phyloP scores from a whole-genome alignment of 1,284 basidiomycete genomes.

The Moesziomyces parantarcticus region DNA sequence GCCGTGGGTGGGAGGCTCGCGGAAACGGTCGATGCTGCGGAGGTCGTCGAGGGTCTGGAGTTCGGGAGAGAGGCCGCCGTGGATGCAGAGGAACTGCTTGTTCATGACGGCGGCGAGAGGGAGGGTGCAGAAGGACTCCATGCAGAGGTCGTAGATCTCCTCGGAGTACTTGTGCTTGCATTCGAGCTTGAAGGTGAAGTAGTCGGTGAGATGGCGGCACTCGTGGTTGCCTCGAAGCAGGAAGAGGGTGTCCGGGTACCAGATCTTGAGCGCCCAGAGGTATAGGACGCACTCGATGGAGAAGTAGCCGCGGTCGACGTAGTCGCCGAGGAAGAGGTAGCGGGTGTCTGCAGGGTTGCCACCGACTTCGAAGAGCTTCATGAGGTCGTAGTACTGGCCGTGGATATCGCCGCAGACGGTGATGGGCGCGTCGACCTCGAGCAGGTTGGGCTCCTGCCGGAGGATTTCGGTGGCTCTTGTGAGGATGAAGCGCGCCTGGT shows the following conservation, averaged over 20 bases:
- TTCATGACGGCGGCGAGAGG: slow-evolving; percentile 95
- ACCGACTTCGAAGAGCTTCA: slow-evolving; percentile 68
- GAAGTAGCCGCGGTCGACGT: slow-evolving; percentile 67
- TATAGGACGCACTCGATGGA: slow-evolving; percentile 68
- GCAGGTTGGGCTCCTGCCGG: slow-evolving; percentile 84
- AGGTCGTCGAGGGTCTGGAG: slow-evolving; percentile 90
- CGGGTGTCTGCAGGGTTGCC: slow-evolving; percentile 67
- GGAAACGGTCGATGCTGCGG: slow-evolving; percentile 89
- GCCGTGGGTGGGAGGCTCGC: slow-evolving; percentile 91
- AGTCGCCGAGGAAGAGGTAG: slow-evolving; percentile 67
- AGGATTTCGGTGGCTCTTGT: slow-evolving; percentile 80
- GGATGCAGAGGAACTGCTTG: slow-evolving; percentile 96
- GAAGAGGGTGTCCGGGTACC: slow-evolving; percentile 67
- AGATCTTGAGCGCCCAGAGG: slow-evolving; percentile 67
- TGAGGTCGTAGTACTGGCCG: slow-evolving; percentile 67
- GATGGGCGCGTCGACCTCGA: slow-evolving; percentile 91
- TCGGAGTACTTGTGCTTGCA: slow-evolving; percentile 68
- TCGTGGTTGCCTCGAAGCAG: slow-evolving; percentile 68
- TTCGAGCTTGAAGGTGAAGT: slow-evolving; percentile 68
- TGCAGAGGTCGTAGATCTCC: slow-evolving; percentile 67
- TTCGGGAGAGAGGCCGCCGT: slow-evolving; percentile 90
- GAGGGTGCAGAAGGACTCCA: slow-evolving; percentile 87
- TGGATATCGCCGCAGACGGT: slow-evolving; percentile 72
- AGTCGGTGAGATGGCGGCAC: slow-evolving; percentile 67
- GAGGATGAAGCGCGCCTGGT: slow-evolving; percentile 88